phyloP scores from a whole-genome alignment of 352 stramenopile genomes.

The Globisporangium paroecandrum region DNA sequence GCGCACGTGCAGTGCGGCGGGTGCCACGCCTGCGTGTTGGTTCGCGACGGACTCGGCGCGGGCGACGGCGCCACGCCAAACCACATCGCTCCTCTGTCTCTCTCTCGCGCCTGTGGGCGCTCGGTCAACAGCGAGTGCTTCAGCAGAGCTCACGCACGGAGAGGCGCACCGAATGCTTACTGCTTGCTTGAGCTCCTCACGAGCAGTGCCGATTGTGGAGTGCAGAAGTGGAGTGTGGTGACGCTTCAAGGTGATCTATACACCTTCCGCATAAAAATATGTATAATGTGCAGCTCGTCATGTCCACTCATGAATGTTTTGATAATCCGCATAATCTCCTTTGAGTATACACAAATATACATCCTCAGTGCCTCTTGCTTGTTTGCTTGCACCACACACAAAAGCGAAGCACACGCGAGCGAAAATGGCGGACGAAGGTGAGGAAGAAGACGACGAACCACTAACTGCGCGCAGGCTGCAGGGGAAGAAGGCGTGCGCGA shows the following conservation, averaged over 20 bases:
- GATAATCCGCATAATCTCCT: neutral
- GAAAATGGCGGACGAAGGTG: constrained; percentile 63
- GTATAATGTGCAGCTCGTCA: neutral
- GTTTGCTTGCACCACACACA: neutral
- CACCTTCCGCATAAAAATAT: neutral
- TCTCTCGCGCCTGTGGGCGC: neutral
- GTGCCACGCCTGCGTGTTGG: constrained; percentile 35
- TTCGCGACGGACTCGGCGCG: constrained; percentile 33
- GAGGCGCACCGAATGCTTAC: neutral
- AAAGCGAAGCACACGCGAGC: constrained; percentile 2
- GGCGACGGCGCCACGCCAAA: constrained; percentile 55
- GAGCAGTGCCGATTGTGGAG: neutral
- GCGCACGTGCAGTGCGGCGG: constrained; percentile 37
- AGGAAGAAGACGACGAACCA: neutral
- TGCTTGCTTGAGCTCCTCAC: neutral
- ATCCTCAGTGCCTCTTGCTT: no score
- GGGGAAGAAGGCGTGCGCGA: neutral
- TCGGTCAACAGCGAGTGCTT: neutral
- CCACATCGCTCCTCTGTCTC: constrained; percentile 39
- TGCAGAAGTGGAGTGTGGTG: neutral
- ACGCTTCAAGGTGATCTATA: neutral
- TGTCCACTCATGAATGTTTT: neutral
- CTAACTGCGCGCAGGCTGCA: neutral
- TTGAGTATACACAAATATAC: no score
- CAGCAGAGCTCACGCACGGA: neutral